Evolutionary conservation across 1,284 basidiomycete genomes (phyloP).

Genomic region (Tilletia caries): DNA sequence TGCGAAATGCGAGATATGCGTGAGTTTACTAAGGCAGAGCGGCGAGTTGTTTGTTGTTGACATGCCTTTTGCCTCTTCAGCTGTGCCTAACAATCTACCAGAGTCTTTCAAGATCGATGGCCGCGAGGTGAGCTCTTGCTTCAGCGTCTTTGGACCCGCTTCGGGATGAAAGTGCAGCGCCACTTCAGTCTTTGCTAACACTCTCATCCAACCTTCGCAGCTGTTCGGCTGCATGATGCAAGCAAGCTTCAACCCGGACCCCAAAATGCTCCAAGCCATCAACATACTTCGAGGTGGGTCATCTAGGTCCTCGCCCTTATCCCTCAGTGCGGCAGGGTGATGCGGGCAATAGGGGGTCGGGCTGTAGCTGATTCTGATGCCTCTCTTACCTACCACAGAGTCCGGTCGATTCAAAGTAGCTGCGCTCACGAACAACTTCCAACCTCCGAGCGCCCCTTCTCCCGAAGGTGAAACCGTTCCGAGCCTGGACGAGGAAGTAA

Average conservation of each 20-base stretch:
- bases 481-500: slow-evolving; percentile 38
- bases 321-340: too few species aligned
- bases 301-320: background rate
- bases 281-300: slow-evolving; percentile 18
- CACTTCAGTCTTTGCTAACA: slow-evolving; percentile 16
- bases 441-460: slow-evolving; percentile 33
- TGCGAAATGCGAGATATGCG: slow-evolving; percentile 34
- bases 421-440: slow-evolving; percentile 54
- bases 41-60: background rate
- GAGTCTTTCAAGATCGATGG: slow-evolving; percentile 35
- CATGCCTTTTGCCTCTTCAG: slow-evolving; percentile 27
- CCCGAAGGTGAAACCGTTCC: slow-evolving; percentile 13
- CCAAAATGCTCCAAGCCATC: slow-evolving; percentile 45
- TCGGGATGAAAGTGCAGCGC: too few species aligned
- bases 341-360: background rate
- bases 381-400: slow-evolving; percentile 25
- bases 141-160: too few species aligned
- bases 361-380: background rate
- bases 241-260: slow-evolving; percentile 38
- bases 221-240: slow-evolving; percentile 54
- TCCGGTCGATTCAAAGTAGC: slow-evolving; percentile 47
- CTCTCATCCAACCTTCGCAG: slow-evolving; percentile 27
- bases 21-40: slow-evolving; percentile 28
- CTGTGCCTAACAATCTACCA: slow-evolving; percentile 35
- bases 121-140: slow-evolving; percentile 32